Percentiles rank a stretch among this genome's conserved stretches.
Conservation (phyloP, 208 protist species). For the Crithidia acanthocephali region DNA sequence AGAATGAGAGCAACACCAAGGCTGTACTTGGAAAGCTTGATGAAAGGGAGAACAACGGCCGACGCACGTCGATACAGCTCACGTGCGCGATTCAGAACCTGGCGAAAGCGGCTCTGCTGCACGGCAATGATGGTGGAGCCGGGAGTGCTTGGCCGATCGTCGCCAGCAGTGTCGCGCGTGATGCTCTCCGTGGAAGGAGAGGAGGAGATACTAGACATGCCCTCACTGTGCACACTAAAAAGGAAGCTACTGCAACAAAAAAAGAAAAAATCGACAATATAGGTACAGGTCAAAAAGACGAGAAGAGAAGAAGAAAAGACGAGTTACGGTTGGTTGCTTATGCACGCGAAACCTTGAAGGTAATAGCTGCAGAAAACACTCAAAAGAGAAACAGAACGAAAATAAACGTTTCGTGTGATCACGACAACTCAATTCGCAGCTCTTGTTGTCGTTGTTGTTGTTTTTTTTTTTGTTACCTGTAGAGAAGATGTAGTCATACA, state of each 20-base stretch:
- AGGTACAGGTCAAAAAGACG: constrained; percentile 10
- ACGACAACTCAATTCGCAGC: too few species aligned
- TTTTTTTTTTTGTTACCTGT: too few species aligned
- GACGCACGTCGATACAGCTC: background rate
- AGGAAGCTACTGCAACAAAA: background rate
- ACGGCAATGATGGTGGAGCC: constrained; percentile 14
- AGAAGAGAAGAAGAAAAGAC: constrained; percentile 11
- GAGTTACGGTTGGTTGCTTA: background rate
- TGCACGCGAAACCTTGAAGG: background rate
- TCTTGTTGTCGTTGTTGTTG: too few species aligned
- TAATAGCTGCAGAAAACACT: too few species aligned
- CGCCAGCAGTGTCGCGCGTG: background rate
- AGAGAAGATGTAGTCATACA: too few species aligned
- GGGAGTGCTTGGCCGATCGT: background rate
- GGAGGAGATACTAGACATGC: constrained; percentile 10
- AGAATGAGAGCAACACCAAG: constrained; percentile 88
- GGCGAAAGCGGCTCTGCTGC: constrained; percentile 1
- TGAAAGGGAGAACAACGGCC: constrained; percentile 10
- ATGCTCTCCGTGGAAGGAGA: constrained; percentile 11
- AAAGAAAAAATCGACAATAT: background rate
- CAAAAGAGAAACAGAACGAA: too few species aligned
- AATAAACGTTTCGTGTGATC: too few species aligned
- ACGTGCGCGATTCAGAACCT: background rate
- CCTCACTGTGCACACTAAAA: background rate
- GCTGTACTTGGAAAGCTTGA: constrained; percentile 60